A percentile compares a stretch with the other conserved stretches of the same genome.
Conservation (phyloP, 768 basidiomycete genomes). For the Lentinula edodes region DNA sequence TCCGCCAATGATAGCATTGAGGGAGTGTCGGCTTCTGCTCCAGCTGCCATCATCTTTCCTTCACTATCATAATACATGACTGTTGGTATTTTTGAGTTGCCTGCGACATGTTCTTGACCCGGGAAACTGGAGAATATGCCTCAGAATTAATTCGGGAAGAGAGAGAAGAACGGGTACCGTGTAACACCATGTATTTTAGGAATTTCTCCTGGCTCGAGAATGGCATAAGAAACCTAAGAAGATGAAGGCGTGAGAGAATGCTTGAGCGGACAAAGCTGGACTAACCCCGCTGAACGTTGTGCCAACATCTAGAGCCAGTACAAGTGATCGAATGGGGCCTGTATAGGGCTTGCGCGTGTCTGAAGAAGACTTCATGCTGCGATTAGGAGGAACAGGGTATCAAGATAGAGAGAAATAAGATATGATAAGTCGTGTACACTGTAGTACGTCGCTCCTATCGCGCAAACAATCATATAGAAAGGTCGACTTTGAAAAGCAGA, state of each 20-base stretch:
- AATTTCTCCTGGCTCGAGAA: slow-evolving; percentile 75
- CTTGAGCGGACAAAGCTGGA: neutral
- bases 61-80: slow-evolving; percentile 66
- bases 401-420: slow-evolving; percentile 9
- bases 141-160: slow-evolving; percentile 9
- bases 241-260: slow-evolving; percentile 6
- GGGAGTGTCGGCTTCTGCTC: slow-evolving; percentile 69
- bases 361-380: slow-evolving; percentile 44
- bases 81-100: slow-evolving; percentile 80
- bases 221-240: slow-evolving; percentile 66
- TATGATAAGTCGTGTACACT: neutral
- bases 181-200: slow-evolving; percentile 81
- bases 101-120: slow-evolving; percentile 81
- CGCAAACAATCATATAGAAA: neutral
- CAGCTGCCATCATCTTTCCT: slow-evolving; percentile 64
- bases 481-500: neutral
- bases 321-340: slow-evolving; percentile 58
- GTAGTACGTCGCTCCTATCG: no score
- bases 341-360: slow-evolving; percentile 72
- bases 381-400: neutral
- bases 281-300: slow-evolving; percentile 77
- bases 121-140: slow-evolving; percentile 50
- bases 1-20: slow-evolving; percentile 59
- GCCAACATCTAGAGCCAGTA: slow-evolving; percentile 76
- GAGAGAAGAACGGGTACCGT: slow-evolving; percentile 36